Evolutionary conservation across 495 filamentous ascomycete species (phyloP), one percentile per base, ranked within the genome.

Genomic region (Penicillium taxi): DNA sequence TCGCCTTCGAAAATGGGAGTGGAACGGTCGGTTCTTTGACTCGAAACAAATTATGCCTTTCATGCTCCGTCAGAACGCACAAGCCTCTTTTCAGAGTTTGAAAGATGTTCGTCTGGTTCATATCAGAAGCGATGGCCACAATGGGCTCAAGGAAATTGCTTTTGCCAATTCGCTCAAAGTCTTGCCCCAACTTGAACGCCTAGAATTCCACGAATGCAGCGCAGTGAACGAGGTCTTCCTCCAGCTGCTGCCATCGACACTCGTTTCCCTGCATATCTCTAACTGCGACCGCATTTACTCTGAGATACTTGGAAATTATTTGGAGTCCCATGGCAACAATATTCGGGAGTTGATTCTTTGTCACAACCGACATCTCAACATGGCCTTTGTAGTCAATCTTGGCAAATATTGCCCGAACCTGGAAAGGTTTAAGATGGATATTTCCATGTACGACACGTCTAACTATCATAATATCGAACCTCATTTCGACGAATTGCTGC

Each of bases 341-440:
- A 61, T 95, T 9, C 69, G 70, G 16, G 67, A 76, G 28, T 67
- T 95, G 9, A 71, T 63, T 9, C 66, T 95, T 2, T 72, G 80
- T 12, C 82, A 94, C 55, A 90, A 90, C 50, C 77, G 80, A 31
- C 72, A 78, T 12, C 62, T 94, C n/a, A 79, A 73, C 44, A 53
- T 94, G 17, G 70, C 72, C 2, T 94, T 91, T 49, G 60, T 87
- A 13, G 64, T 72, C 3, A 41, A 65, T 32, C 60, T 95, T 9
- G 75, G 66, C 5, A 41, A 52, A 6, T 64, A 72, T 7, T 93
- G 86, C 47, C 80, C 80, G 1, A 70, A 68, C 2, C 66, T 95
- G n/a, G 61, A 80, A 49, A 64, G 65, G 5, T 66, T 95, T 16
- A 72, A 71, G 31, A 76, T 87, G 69, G 83, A 93, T 42, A 61